A percentile compares a stretch with the other conserved stretches of the same genome.
Conservation (phyloP, 2,329 filamentous ascomycete species). For the Hypomyces rosellus region DNA sequence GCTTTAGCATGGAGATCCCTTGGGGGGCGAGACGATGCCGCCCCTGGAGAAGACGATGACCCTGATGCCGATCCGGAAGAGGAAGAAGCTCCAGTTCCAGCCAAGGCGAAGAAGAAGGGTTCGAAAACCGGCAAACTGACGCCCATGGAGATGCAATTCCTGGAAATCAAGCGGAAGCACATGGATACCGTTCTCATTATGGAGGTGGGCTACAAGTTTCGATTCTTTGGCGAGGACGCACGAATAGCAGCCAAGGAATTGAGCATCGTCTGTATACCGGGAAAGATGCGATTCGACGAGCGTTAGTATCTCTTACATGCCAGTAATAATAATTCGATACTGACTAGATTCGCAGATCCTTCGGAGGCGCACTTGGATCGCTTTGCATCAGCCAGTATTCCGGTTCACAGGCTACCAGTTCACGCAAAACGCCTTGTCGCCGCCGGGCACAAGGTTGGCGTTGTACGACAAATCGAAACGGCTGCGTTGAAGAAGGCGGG, state of each 20-base stretch:
- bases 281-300: slow-evolving; percentile 91
- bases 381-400: slow-evolving; percentile 94
- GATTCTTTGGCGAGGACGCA: slow-evolving; percentile 94
- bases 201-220: slow-evolving; percentile 97
- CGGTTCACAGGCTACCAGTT: slow-evolving; percentile 82
- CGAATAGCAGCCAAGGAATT: slow-evolving; percentile 82
- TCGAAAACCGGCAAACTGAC: slow-evolving; percentile 73
- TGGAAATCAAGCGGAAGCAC: slow-evolving; percentile 89
- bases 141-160: slow-evolving; percentile 86
- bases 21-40: slow-evolving; percentile 47
- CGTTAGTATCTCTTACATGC: slow-evolving; percentile 40
- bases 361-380: slow-evolving; percentile 88
- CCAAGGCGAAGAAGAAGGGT: slow-evolving; percentile 58
- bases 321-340: neutral
- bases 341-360: slow-evolving; percentile 44
- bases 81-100: slow-evolving; percentile 38
- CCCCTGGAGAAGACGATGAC: slow-evolving; percentile 48
- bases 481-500: slow-evolving; percentile 92
- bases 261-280: slow-evolving; percentile 93
- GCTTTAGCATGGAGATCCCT: slow-evolving; percentile 64
- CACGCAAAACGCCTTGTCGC: slow-evolving; percentile 90
- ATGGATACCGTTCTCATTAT: slow-evolving; percentile 85
- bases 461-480: slow-evolving; percentile 91
- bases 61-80: slow-evolving; percentile 55
- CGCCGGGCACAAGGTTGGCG: slow-evolving; percentile 91